phyloP scores from a whole-genome alignment of 2,329 filamentous ascomycete species.

The Colletotrichum simmondsii region DNA sequence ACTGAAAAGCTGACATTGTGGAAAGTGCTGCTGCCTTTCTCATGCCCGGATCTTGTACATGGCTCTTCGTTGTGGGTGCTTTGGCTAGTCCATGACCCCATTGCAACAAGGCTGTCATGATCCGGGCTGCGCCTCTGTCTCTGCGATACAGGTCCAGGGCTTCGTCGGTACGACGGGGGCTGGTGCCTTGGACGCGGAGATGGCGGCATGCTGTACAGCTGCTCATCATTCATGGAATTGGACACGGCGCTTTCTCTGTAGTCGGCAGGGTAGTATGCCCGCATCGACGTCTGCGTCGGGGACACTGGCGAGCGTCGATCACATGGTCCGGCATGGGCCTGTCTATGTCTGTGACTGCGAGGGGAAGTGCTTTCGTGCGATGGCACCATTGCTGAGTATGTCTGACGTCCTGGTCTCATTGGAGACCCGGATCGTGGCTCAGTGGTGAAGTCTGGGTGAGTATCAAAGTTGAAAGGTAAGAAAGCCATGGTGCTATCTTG shows the following conservation, averaged over 20 bases:
- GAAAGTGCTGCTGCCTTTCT: not conserved
- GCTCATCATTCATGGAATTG: not conserved
- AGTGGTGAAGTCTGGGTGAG: not conserved
- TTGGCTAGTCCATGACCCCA: conserved; percentile 22
- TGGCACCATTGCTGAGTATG: not conserved
- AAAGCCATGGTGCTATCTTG: conserved; percentile 5
- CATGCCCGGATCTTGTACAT: not conserved
- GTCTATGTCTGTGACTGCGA: not conserved
- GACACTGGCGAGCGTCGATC: not conserved
- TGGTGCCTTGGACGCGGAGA: not conserved
- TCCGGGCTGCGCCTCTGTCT: not conserved
- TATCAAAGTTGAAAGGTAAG: not conserved
- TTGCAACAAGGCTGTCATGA: conserved; percentile 6
- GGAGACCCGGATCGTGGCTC: not conserved
- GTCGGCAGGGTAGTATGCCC: not conserved
- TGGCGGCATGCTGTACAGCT: not conserved
- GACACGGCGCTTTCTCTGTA: not conserved
- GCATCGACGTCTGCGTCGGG: not conserved
- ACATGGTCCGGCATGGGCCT: not conserved
- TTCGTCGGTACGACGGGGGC: not conserved
- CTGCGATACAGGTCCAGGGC: not conserved
- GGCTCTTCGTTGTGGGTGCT: not conserved
- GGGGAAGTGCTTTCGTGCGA: conserved; percentile 1
- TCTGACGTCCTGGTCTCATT: not conserved
- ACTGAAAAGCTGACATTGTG: not conserved